phyloP scores from a whole-genome alignment of 2,329 filamentous ascomycete species.

The Penicillium corylophilum region DNA sequence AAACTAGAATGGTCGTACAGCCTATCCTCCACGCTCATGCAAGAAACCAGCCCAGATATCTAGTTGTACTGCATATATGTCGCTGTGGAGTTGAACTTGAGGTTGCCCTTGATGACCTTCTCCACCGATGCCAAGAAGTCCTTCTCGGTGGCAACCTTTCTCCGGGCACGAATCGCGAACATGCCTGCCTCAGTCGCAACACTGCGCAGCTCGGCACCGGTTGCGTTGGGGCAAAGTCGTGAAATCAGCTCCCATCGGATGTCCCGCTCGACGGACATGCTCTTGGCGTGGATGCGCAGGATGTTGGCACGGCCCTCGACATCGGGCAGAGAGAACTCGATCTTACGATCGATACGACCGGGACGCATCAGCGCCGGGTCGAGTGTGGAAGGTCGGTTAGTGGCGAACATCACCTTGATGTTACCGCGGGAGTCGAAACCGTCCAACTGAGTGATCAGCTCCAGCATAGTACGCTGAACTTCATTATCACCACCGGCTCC shows the following conservation, averaged over 20 bases:
- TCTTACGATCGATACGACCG: slow-evolving; percentile 96
- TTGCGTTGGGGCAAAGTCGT: slow-evolving; percentile 93
- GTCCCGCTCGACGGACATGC: slow-evolving; percentile 98
- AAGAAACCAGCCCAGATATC: slow-evolving; percentile 24
- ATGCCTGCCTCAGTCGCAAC: slow-evolving; percentile 98
- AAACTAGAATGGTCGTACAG: slow-evolving; percentile 37
- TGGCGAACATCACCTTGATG: slow-evolving; percentile 99
- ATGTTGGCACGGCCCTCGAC: slow-evolving; percentile 98
- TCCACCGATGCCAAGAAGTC: slow-evolving; percentile 97
- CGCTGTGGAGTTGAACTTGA: slow-evolving; percentile 99
- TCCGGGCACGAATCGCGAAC: slow-evolving; percentile 90
- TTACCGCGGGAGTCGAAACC: slow-evolving; percentile 96
- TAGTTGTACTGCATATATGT: slow-evolving; percentile 99
- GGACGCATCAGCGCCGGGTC: slow-evolving; percentile 97
- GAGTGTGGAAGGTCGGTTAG: slow-evolving; percentile 90
- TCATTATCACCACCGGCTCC: slow-evolving; percentile 96
- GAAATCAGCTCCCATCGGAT: slow-evolving; percentile 99
- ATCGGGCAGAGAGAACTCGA: slow-evolving; percentile 96
- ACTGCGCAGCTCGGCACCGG: slow-evolving; percentile 90
- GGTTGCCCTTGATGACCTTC: slow-evolving; percentile 98
- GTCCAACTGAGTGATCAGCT: slow-evolving; percentile 94
- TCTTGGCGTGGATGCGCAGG: slow-evolving; percentile 97
- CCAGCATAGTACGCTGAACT: slow-evolving; percentile 96
- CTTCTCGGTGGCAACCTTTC: slow-evolving; percentile 98
- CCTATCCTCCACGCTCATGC: slow-evolving; percentile 30